phyloP scores from a whole-genome alignment of 2,329 filamentous ascomycete genomes.

The Emericellopsis cladophorae region DNA sequence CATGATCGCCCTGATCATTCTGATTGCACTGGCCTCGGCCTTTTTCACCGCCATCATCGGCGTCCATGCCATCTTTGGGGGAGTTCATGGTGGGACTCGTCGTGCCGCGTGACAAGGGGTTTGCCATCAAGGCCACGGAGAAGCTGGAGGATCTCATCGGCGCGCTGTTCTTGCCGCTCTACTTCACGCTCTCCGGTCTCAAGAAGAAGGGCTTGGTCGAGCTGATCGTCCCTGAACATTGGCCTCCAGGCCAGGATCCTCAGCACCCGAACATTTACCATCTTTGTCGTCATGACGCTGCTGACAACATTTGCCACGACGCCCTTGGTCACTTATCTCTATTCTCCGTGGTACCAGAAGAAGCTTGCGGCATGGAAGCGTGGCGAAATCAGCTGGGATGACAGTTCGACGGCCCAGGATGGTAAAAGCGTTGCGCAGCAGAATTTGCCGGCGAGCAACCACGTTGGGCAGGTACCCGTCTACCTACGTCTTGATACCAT shows the following conservation, averaged over 20 bases:
- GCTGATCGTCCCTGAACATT: constrained; percentile 78
- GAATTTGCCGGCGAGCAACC: background rate
- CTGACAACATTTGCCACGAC: constrained; percentile 78
- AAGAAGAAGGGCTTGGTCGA: constrained; percentile 92
- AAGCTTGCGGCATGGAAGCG: constrained; percentile 49
- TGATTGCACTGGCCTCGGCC: constrained; percentile 65
- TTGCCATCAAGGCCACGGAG: constrained; percentile 81
- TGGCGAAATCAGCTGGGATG: constrained; percentile 81
- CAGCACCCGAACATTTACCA: constrained; percentile 72
- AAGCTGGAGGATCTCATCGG: constrained; percentile 89
- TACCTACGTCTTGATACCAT: constrained; percentile 15
- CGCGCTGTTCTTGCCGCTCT: constrained; percentile 75
- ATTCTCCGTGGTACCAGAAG: constrained; percentile 50
- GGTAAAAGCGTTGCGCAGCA: background rate
- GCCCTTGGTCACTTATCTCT: constrained; percentile 59
- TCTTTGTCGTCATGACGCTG: constrained; percentile 89
- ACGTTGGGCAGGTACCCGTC: constrained; percentile 3
- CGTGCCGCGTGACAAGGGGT: constrained; percentile 79
- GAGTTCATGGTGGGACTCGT: constrained; percentile 82
- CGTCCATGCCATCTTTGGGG: constrained; percentile 88
- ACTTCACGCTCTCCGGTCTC: constrained; percentile 85
- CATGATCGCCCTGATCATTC: constrained; percentile 69
- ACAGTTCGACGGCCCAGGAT: constrained; percentile 11
- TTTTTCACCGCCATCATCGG: constrained; percentile 88
- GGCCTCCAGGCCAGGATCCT: constrained; percentile 74